Percentiles rank a stretch among this genome's conserved stretches.
Evolutionary conservation across 176 grass and related monocot species (phyloP).

Genomic region (Carex scoparia): DNA sequence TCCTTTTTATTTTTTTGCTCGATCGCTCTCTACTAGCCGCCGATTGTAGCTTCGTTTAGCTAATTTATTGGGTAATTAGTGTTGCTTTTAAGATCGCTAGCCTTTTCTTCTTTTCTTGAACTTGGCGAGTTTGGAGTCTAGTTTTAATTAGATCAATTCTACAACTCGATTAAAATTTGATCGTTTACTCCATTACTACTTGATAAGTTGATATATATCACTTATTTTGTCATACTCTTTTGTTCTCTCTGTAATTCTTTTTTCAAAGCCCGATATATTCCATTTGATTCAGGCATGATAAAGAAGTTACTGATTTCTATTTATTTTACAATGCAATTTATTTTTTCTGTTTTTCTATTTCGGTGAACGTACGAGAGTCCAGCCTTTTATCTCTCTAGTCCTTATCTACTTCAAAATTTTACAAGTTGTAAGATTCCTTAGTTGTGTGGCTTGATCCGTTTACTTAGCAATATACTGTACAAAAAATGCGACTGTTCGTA

Average conservation of each 20-base stretch:
- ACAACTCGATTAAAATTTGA: background rate
- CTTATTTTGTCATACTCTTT: background rate
- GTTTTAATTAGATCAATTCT: background rate
- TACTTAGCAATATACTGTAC: background rate
- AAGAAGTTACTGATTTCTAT: background rate
- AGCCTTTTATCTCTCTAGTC: background rate
- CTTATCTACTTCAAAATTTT: slow-evolving; percentile 8
- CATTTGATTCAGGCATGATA: slow-evolving; percentile 9
- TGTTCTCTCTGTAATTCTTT: background rate
- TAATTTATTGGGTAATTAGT: slow-evolving; percentile 2
- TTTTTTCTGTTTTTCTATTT: background rate
- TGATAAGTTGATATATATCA: background rate
- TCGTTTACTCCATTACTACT: background rate
- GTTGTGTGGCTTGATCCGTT: background rate
- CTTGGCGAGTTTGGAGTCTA: background rate
- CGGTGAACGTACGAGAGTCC: background rate
- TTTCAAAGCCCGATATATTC: slow-evolving; percentile 20
- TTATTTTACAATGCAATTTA: background rate
- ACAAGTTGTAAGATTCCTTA: slow-evolving; percentile 18
- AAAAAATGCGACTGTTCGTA: background rate
- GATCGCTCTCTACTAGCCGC: background rate
- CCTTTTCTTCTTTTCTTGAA: background rate
- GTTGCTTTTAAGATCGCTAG: background rate
- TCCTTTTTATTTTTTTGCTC: too few relatives aligned
- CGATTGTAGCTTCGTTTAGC: background rate